Base-by-base conservation (phyloP, 2,329 filamentous ascomycete genomes). In the Monilinia vaccinii-corymbosi region DNA sequence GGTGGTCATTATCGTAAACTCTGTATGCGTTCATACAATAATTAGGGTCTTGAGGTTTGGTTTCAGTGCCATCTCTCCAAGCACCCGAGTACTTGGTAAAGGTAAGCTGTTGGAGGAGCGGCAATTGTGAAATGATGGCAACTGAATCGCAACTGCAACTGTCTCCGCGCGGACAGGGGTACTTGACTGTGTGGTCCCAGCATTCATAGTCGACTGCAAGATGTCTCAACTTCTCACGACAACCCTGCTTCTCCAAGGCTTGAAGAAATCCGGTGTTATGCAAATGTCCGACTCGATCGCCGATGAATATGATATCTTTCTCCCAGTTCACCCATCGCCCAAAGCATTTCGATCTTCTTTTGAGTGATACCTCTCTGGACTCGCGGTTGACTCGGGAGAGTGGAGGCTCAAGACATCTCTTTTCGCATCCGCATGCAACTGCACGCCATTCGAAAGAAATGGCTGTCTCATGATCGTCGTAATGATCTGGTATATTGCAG, bases 221-320 rank as follows among this genome's bases (percentile, higher is more conserved):
- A 45, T 32, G 11, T 31, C 28, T 46, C 11, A 59, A 10, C 16
- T 59, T 59, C 4, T 55, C 38, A 9, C 57, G 36, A 21, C 57
- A 52, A 25, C 18, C 32, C 11, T 28, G 25, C 13, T 28, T 25
- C 50, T 59, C 57, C 9, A 59, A 53, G 28, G 57, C 48, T 11
- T 55, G 46, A 31, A 59, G 50, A 23, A 59, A 59, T 3, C 57
- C 57, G 4, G 57, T 59, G 23, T 59, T 59, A n/a, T 59, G 57
- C 9, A 59, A 44, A n/a, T 59, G 48, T 11, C 49, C 57, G 13
- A 59, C 57, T 36, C 36, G 32, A 8, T 45, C 40, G 7, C 57
- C 48, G 4, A 59, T 59, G 13, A 55, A 59, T 45, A 59, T 38
- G 6, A 38, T 59, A 11, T 59, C 49, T 23, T 46, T 59, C 9